Base-by-base conservation (phyloP, 2,329 filamentous ascomycete genomes). In the Huntiella savannae region DNA sequence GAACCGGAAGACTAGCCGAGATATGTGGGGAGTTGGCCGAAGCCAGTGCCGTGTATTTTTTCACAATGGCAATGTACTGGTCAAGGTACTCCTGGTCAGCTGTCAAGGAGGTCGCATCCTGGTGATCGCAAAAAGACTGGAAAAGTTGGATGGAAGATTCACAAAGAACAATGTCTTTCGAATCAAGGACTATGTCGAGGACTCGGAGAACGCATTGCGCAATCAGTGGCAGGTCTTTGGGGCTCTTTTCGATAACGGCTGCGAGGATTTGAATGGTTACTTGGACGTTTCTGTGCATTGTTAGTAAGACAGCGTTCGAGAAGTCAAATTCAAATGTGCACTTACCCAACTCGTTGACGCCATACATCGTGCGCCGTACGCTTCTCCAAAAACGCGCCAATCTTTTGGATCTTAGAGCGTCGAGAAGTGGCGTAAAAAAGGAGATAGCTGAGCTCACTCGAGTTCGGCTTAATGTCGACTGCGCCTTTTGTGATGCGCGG, bases 391-490 rank as follows among this genome's bases (percentile, higher is more conserved):
- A 95, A 98, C 55, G 77, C 78, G 61, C 85, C 86, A 54, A 98
- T 87, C 65, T 98, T 98, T 58, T 91, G 84, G 55, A 96, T 77
- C 70, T 96, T 98, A 63, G 83, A 88, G 53, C 85, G 79, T 50
- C 88, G 83, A 55, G 87, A 94, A 59, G 83, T 92, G 51, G 84
- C 86, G 68, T 98, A 96, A 71, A 93, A 96, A 46, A 96, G 76
- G 53, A 98, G 75, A 60, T 96, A 96, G 63, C 85, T 93, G 52
- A 98, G 75, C 68, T 98, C 91, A 64, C 85, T 93, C 54, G 85
- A 85, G 63, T 96, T 96, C 39, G 91, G 87, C 64, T 88, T 92
- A 58, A 94, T 85, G 57, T 94, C 85, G 59, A 87, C 81, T 52
- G 83, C 79, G 44, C 84, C 85, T 65, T 95, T 96, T 53, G 83